Conservation (phyloP, 2,329 filamentous ascomycete species). For the Penicillium sumatraense region DNA sequence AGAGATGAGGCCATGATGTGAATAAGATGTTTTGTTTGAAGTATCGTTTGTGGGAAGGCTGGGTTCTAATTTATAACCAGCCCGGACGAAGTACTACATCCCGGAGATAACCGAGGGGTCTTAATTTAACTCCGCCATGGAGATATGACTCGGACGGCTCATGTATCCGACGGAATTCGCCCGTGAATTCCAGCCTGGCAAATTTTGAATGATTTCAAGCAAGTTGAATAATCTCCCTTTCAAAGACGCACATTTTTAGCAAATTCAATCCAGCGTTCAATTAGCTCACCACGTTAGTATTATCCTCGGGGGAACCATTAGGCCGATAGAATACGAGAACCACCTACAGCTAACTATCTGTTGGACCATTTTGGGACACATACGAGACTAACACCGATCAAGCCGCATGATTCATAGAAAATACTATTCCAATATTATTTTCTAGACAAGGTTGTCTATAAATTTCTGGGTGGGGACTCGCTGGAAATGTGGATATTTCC, state of each 20-base stretch:
- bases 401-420: too few relatives aligned
- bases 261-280: too few relatives aligned
- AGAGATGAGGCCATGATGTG: constrained; percentile 5
- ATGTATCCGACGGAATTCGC: neutral
- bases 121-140: neutral
- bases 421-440: too few relatives aligned
- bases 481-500: too few relatives aligned
- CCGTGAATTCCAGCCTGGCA: neutral
- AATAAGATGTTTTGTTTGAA: neutral
- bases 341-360: too few relatives aligned
- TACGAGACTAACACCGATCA: too few relatives aligned
- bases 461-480: too few relatives aligned
- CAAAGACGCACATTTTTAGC: too few relatives aligned
- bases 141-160: neutral
- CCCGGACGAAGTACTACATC: neutral
- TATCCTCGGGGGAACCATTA: neutral
- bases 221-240: too few relatives aligned
- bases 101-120: neutral
- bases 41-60: neutral
- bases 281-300: too few relatives aligned
- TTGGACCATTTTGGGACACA: too few relatives aligned
- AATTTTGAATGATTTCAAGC: neutral
- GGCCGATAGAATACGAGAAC: neutral
- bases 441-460: too few relatives aligned
- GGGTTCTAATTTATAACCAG: neutral